Evolutionary conservation across 345 rosid genomes (phyloP).

Genomic region (Gossypium bickii): DNA sequence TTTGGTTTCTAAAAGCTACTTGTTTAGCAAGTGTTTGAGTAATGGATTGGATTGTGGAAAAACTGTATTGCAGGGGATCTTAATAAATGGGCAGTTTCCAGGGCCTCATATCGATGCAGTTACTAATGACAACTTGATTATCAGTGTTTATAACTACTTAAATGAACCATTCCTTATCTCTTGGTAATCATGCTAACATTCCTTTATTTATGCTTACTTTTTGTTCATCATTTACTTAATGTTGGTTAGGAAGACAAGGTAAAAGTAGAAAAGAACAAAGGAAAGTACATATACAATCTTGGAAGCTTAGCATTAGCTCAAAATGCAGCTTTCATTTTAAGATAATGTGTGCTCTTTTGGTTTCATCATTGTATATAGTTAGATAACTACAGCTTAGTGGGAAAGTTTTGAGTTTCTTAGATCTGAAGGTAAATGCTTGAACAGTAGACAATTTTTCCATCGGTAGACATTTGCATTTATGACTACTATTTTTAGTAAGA

Average conservation of each 20-base stretch:
- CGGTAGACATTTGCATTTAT: neutral
- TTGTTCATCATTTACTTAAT: neutral
- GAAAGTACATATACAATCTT: too few species aligned
- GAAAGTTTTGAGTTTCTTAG: neutral
- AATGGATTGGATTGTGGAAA: neutral
- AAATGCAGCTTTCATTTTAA: neutral
- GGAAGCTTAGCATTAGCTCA: neutral
- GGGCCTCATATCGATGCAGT: slow-evolving; percentile 70
- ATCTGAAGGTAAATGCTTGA: neutral
- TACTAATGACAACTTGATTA: slow-evolving; percentile 58
- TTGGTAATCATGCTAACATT: slow-evolving; percentile 29
- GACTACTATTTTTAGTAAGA: neutral
- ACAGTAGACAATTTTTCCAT: neutral
- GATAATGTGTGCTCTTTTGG: neutral
- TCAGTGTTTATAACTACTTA: slow-evolving; percentile 62
- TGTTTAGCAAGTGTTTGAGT: neutral
- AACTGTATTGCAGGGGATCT: slow-evolving; percentile 48
- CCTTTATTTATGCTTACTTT: too few species aligned
- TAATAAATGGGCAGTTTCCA: slow-evolving; percentile 74
- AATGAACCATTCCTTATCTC: slow-evolving; percentile 63
- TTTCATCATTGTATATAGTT: neutral
- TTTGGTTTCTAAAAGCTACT: neutral
- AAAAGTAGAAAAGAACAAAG: too few species aligned
- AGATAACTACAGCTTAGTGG: neutral
- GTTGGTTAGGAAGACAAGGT: slow-evolving; percentile 9